Conservation (phyloP, 805 yeast species). For the Wickerhamiella azyma region DNA sequence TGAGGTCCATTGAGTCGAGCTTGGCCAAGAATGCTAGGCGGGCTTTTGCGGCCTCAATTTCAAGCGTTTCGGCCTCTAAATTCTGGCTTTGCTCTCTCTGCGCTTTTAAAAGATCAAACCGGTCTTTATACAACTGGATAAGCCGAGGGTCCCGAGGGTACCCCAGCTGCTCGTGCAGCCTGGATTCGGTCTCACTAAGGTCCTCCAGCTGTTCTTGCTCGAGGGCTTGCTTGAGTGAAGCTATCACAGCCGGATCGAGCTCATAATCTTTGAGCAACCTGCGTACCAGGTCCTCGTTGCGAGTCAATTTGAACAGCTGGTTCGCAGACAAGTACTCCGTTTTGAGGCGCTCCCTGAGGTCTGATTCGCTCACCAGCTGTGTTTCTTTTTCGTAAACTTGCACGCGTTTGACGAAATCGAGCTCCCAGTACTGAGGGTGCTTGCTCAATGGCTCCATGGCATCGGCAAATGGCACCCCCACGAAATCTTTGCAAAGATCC, state of each 20-base stretch:
- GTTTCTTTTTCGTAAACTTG: background rate
- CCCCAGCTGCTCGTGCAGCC: background rate
- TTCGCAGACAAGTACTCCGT: background rate
- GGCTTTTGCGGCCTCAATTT: constrained; percentile 1
- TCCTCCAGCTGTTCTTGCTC: background rate
- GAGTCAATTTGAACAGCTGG: background rate
- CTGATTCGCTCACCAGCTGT: background rate
- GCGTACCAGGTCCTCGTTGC: background rate
- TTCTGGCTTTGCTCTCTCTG: too few species aligned
- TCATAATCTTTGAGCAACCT: background rate
- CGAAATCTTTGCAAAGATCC: background rate
- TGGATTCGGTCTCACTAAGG: background rate
- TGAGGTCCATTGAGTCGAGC: constrained; percentile 1
- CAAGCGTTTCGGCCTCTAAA: background rate
- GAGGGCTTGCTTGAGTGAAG: background rate
- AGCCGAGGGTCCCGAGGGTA: background rate
- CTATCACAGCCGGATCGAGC: background rate
- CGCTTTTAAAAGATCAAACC: background rate
- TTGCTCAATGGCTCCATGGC: background rate
- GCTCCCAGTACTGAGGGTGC: background rate
- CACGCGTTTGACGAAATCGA: background rate
- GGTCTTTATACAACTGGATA: background rate
- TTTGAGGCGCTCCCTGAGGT: background rate
- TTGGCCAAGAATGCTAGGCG: constrained; percentile 4
- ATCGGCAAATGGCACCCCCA: background rate